Percentiles rank a stretch among this genome's conserved stretches.
Conservation (phyloP, 1,284 basidiomycete species). For the Mycena sp. region DNA sequence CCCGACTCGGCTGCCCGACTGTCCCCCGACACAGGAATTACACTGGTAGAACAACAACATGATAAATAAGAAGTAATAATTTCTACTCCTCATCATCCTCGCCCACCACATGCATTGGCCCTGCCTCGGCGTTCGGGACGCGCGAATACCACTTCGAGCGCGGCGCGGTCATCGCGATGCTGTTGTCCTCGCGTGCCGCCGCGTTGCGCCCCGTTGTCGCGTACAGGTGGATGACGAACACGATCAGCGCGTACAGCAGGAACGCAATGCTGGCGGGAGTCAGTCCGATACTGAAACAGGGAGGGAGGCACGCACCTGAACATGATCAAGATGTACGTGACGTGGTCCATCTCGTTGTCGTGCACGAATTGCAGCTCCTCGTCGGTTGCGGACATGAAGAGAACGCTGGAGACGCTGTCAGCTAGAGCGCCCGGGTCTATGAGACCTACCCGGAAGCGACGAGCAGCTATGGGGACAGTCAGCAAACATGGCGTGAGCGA, state of each 20-base stretch:
- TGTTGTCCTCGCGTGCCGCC: conserved; percentile 23
- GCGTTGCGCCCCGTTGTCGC: conserved; percentile 63
- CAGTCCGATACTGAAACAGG: background rate
- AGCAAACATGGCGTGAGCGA: conserved; percentile 14
- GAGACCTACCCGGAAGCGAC: conserved; percentile 63
- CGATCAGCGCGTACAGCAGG: conserved; percentile 50
- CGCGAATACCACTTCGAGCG: conserved; percentile 36
- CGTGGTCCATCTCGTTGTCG: conserved; percentile 83
- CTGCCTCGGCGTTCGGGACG: conserved; percentile 31
- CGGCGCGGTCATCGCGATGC: conserved; percentile 29
- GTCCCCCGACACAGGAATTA: background rate
- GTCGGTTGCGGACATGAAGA: conserved; percentile 94
- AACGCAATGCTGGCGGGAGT: background rate
- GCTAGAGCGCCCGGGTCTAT: too few relatives aligned
- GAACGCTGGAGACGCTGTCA: conserved; percentile 63
- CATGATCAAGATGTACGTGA: conserved; percentile 87
- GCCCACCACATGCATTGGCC: conserved; percentile 32
- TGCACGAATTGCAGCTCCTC: conserved; percentile 83
- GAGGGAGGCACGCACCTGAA: conserved; percentile 63
- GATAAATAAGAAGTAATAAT: background rate
- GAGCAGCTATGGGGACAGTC: conserved; percentile 61
- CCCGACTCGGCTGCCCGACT: too few relatives aligned
- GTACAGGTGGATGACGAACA: conserved; percentile 75
- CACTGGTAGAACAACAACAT: background rate
- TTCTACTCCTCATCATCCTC: conserved; percentile 36